Percentiles rank a stretch among this genome's conserved stretches.
Conservation (phyloP, 2,329 filamentous ascomycete genomes). For the Erysiphe pulchra region DNA sequence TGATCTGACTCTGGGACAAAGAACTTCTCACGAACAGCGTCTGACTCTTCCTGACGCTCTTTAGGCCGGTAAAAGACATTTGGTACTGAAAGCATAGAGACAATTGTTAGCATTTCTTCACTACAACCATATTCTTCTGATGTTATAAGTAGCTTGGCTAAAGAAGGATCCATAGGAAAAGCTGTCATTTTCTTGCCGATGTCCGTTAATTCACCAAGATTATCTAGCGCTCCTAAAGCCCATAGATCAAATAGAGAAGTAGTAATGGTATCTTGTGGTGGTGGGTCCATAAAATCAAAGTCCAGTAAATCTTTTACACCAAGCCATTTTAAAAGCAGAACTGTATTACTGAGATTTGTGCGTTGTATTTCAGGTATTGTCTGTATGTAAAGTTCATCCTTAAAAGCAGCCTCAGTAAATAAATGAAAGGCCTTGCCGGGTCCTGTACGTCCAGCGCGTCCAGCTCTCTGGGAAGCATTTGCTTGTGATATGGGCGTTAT, state of each 20-base stretch:
- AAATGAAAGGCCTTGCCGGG: constrained; percentile 88
- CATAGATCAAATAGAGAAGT: constrained; percentile 94
- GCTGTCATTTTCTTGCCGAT: constrained; percentile 85
- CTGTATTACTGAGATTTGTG: constrained; percentile 86
- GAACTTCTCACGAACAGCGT: constrained; percentile 88
- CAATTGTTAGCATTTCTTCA: constrained; percentile 95
- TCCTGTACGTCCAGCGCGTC: constrained; percentile 78
- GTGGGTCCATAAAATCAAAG: constrained; percentile 98
- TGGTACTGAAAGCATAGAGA: constrained; percentile 91
- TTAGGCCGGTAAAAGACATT: constrained; percentile 94
- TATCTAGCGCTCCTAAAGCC: constrained; percentile 82
- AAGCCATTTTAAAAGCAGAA: constrained; percentile 77
- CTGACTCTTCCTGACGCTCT: constrained; percentile 87
- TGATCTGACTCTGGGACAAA: constrained; percentile 97
- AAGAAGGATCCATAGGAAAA: constrained; percentile 91
- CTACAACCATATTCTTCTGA: constrained; percentile 75
- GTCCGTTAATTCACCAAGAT: constrained; percentile 71
- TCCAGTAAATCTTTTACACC: constrained; percentile 85
- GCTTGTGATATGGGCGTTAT: constrained; percentile 96
- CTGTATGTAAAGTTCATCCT: constrained; percentile 87
- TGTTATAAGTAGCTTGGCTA: constrained; percentile 86
- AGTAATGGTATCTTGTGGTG: constrained; percentile 89
- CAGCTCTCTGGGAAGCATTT: constrained; percentile 79
- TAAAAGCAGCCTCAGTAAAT: constrained; percentile 83
- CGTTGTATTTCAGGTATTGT: constrained; percentile 95